Conservation (phyloP, 495 filamentous ascomycete genomes). For the Rusavskia elegans region DNA sequence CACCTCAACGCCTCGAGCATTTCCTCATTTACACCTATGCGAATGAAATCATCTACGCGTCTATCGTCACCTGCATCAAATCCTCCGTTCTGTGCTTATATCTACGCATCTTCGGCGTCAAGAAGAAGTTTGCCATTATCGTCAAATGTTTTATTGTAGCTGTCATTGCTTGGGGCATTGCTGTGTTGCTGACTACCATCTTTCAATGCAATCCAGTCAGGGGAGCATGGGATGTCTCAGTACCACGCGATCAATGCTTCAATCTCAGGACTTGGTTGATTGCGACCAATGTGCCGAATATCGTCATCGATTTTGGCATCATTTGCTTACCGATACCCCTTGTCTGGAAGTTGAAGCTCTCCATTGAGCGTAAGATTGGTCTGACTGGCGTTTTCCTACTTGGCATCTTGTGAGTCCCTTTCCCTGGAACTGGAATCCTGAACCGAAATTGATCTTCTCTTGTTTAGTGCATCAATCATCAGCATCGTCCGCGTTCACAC, state of each 20-base stretch:
- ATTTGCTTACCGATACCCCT: conserved; percentile 32
- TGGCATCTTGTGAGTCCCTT: conserved; percentile 27
- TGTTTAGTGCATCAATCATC: background rate
- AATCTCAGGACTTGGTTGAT: background rate
- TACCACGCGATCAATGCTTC: background rate
- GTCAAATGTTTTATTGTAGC: background rate
- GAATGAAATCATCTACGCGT: conserved; percentile 19
- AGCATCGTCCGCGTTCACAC: background rate
- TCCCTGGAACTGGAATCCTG: background rate
- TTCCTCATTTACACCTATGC: background rate
- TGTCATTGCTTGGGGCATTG: background rate
- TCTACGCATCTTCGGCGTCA: conserved; percentile 16
- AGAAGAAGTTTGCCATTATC: background rate
- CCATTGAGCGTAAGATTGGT: conserved; percentile 25
- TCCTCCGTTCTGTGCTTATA: conserved; percentile 22
- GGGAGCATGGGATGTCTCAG: background rate
- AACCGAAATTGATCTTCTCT: background rate
- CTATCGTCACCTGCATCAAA: conserved; percentile 19
- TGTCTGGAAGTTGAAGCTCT: conserved; percentile 27
- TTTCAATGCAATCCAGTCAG: background rate
- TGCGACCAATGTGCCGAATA: conserved; percentile 17
- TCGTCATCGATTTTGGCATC: conserved; percentile 33
- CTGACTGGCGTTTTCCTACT: conserved; percentile 31
- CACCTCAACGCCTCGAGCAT: too few species aligned
- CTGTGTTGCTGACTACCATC: background rate